Conservation (phyloP, 345 rosid species). For the Linum tenue region DNA sequence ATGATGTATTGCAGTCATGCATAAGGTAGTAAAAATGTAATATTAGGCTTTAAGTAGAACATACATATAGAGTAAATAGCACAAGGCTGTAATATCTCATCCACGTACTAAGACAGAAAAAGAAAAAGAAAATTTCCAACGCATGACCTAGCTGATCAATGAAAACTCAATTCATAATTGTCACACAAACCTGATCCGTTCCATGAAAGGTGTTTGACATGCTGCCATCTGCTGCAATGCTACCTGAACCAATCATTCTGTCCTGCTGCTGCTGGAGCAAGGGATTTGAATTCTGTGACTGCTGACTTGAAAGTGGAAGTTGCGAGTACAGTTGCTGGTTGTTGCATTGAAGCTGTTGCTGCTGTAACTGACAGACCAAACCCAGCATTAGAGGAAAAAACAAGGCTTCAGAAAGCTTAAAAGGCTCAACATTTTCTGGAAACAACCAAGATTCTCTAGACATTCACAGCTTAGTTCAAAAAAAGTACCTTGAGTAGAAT, state of each 20-base stretch:
- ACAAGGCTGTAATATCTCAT: not conserved
- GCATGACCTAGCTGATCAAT: not conserved
- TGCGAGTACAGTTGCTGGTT: slow-evolving; percentile 32
- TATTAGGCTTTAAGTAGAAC: not conserved
- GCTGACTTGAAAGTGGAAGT: slow-evolving; percentile 37
- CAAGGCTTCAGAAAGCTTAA: slow-evolving; percentile 6
- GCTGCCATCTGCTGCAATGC: slow-evolving; percentile 33
- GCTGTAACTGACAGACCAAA: slow-evolving; percentile 15
- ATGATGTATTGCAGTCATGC: not conserved
- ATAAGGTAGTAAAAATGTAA: not conserved
- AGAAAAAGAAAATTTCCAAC: not conserved
- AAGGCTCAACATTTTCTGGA: not conserved
- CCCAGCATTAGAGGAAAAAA: not conserved
- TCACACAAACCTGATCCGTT: slow-evolving; percentile 36
- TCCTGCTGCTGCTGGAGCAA: slow-evolving; percentile 33
- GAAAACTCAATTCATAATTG: not conserved
- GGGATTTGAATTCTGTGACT: slow-evolving; percentile 35
- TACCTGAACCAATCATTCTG: slow-evolving; percentile 30
- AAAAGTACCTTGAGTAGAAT: slow-evolving; percentile 33
- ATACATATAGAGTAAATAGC: not conserved
- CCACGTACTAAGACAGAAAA: not conserved
- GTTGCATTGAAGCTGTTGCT: slow-evolving; percentile 36
- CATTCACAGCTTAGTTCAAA: slow-evolving; percentile 1
- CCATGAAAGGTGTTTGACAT: slow-evolving; percentile 36
- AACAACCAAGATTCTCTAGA: not conserved